Conservation (phyloP, 495 filamentous ascomycete species). For the Aspergillus leporis region DNA sequence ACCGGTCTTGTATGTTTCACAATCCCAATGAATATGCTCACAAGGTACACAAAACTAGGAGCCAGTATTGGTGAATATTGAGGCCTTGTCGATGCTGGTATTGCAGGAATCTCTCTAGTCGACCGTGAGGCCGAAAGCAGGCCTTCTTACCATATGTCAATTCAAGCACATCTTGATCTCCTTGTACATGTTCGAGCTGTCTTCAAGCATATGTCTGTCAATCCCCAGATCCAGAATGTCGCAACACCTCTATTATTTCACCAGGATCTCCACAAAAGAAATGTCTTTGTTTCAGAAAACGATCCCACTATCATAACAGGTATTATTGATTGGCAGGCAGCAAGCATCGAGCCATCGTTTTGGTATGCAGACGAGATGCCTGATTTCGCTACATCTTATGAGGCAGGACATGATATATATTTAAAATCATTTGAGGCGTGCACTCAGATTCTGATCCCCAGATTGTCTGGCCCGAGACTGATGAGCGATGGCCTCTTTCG, state of each 20-base stretch:
- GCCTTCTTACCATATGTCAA: conserved; percentile 30
- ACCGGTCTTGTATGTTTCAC: conserved; percentile 40
- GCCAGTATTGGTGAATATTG: conserved; percentile 30
- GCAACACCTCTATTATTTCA: conserved; percentile 37
- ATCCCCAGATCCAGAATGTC: conserved; percentile 24
- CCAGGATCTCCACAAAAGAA: conserved; percentile 42
- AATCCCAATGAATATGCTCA: no score
- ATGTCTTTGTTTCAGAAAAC: conserved; percentile 46
- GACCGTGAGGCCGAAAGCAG: conserved; percentile 12
- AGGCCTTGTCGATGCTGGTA: conserved; percentile 39
- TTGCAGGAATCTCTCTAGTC: conserved; percentile 32
- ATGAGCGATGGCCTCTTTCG: conserved; percentile 42
- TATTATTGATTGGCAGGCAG: conserved; percentile 45
- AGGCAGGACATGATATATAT: conserved; percentile 21
- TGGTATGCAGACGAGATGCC: conserved; percentile 37
- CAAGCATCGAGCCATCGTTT: conserved; percentile 41
- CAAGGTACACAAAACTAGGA: conserved; percentile 31
- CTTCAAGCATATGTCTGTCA: conserved; percentile 25
- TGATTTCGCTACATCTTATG: conserved; percentile 30
- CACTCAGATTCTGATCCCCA: conserved; percentile 34
- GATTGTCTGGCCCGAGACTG: conserved; percentile 31
- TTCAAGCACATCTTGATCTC: conserved; percentile 28
- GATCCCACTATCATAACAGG: conserved; percentile 38
- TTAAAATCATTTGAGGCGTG: conserved; percentile 34
- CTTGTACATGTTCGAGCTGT: conserved; percentile 22